Percentiles rank a stretch among this genome's conserved stretches.
Conservation (phyloP, 176 grass and related monocot species). For the Dendrocalamus sinicus region DNA sequence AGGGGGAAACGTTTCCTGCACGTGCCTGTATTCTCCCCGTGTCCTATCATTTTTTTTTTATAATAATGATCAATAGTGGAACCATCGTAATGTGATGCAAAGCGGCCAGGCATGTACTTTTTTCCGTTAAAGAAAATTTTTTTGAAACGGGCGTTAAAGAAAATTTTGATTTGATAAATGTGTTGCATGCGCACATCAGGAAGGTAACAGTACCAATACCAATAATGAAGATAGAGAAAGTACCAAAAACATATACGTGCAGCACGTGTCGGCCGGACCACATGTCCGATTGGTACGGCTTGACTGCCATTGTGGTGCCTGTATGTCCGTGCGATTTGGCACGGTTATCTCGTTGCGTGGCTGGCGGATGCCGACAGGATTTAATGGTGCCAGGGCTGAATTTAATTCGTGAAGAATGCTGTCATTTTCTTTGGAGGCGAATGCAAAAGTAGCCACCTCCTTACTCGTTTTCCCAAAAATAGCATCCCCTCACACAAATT, state of each 20-base stretch:
- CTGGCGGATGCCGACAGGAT: constrained; percentile 16
- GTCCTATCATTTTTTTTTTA: no score
- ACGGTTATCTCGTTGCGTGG: neutral
- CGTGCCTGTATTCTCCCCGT: neutral
- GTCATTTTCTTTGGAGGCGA: neutral
- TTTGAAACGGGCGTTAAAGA: no score
- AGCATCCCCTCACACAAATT: no score
- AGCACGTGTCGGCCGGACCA: neutral
- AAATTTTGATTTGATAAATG: neutral
- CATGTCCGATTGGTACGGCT: neutral
- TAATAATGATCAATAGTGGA: neutral
- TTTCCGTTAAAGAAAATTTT: neutral
- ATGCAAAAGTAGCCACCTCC: no score
- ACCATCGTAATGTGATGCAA: neutral
- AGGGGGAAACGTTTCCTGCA: neutral
- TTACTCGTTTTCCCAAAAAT: no score
- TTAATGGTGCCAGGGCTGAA: neutral
- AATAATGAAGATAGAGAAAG: neutral
- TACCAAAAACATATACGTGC: neutral
- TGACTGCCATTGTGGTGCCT: neutral
- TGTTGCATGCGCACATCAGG: no score
- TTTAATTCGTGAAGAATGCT: neutral
- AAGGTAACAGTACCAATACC: no score
- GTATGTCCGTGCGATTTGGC: neutral
- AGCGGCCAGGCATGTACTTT: neutral